Base-by-base conservation (phyloP, 2,329 filamentous ascomycete species). In the Dothidotthia symphoricarpi region DNA sequence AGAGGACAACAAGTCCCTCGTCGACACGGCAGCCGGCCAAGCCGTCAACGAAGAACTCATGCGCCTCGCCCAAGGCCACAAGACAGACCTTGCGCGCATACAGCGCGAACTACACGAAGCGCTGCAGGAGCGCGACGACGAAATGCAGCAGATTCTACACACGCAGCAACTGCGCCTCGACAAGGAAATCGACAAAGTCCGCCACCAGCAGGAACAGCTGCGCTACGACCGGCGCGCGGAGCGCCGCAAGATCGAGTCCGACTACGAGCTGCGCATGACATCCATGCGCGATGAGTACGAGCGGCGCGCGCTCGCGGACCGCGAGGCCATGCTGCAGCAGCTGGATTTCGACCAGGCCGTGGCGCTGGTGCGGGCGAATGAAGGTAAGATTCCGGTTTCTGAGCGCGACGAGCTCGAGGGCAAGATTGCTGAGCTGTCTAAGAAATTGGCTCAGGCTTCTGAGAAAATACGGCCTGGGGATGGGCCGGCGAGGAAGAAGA, bases 1-100 rank as follows among this genome's bases (percentile, higher is more conserved):
- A 15, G 49, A 55, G 11, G 34, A 56, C 16, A 25, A 36, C 10
- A 58, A 50, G 24, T 22, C 33, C 7, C 47, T 57, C 2, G 34
- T 35, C 6, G 31, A 50, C 6, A 58, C 53, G 2, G 32, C 40
- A 12, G 53, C 53, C 3, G 53, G 53, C 17, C 32, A 45, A 8
- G 37, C 28, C 15, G 34, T 55, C 16, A 46, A 51, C 16, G 31
- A 42, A 24, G 49, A 53, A 29, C 26, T 47, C 13, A 24, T 36
- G 24, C 24, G 24, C 3, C 31, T 26, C 8, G 15, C 25, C 15
- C 10, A 19, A 12, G 27, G 27, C 26, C 16, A 34, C 16, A 14
- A 16, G 14, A 4, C 25, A n/a, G 31, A 34, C 13, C 22, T 34
- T 11, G 11, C 25, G 13, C 22, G 24, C 13, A 24, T 34, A 6